Conservation (phyloP, 441 rosid species). For the Metrosideros polymorpha region DNA sequence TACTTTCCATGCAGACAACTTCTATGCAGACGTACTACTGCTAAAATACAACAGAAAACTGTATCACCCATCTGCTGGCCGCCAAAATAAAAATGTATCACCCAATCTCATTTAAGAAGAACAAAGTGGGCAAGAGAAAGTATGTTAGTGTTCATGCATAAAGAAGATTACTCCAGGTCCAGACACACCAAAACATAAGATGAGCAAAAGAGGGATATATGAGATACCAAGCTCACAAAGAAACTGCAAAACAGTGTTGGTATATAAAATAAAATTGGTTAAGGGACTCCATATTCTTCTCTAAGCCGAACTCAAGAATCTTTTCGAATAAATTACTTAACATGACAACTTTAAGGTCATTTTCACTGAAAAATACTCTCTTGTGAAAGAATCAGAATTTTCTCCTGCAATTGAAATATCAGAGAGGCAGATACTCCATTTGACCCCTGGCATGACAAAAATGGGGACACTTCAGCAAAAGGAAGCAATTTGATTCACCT, state of each 20-base stretch:
- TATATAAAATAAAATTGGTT: not conserved
- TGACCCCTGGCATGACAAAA: not conserved
- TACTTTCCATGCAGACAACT: not conserved
- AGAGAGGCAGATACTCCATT: not conserved
- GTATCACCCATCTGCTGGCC: not conserved
- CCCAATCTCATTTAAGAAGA: not conserved
- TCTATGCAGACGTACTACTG: not conserved
- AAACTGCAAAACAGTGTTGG: not conserved
- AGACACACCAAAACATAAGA: not conserved
- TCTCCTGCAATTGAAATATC: not conserved
- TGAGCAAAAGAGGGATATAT: not conserved
- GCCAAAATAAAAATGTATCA: not conserved
- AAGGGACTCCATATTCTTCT: not conserved
- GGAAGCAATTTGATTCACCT: slow-evolving; percentile 37
- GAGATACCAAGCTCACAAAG: not conserved
- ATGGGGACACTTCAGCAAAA: not conserved
- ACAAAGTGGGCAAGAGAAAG: not conserved
- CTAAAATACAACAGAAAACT: not conserved
- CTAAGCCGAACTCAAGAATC: not conserved
- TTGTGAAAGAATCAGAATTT: not conserved
- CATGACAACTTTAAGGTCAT: not conserved
- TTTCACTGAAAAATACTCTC: not conserved
- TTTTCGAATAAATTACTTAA: not conserved
- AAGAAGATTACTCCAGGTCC: not conserved
- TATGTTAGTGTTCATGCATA: not conserved